Conservation (phyloP, 1,284 basidiomycete species). For the Cryptococcus deneoformans region DNA sequence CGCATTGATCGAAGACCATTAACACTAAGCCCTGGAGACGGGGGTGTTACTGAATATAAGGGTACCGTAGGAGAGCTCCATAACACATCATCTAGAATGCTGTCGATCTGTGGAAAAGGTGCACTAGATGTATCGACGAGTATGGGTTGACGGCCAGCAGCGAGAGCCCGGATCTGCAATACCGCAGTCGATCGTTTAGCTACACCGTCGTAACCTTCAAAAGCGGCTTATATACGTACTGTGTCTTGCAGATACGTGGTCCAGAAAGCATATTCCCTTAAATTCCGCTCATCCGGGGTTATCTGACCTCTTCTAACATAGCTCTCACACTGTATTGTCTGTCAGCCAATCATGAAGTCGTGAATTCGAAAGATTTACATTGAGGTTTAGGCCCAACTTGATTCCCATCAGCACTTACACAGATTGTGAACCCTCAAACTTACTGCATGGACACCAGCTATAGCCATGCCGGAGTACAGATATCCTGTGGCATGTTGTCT, state of each 20-base stretch:
- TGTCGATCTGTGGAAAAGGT: background rate
- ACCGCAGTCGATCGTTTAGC: background rate
- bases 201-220: background rate
- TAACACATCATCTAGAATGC: background rate
- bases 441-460: slow-evolving; percentile 10
- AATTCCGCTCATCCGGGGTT: slow-evolving; percentile 7
- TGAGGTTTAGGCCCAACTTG: slow-evolving; percentile 12
- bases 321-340: slow-evolving; percentile 3
- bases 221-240: slow-evolving; percentile 4
- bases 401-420: background rate
- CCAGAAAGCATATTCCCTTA: slow-evolving; percentile 17
- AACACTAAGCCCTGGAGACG: background rate
- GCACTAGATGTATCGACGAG: slow-evolving; percentile 7
- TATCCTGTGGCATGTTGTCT: slow-evolving; percentile 5
- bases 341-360: background rate
- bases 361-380: slow-evolving; percentile 3
- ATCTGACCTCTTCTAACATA: slow-evolving; percentile 14
- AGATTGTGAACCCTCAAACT: background rate
- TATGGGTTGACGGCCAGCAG: slow-evolving; percentile 16
- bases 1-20: slow-evolving; percentile 13
- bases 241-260: slow-evolving; percentile 20
- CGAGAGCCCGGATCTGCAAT: slow-evolving; percentile 18
- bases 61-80: background rate
- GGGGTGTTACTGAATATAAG: background rate
- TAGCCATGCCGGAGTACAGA: slow-evolving; percentile 13